Base-by-base conservation (phyloP, 768 basidiomycete species). In the Boletus tylopilopsis region DNA sequence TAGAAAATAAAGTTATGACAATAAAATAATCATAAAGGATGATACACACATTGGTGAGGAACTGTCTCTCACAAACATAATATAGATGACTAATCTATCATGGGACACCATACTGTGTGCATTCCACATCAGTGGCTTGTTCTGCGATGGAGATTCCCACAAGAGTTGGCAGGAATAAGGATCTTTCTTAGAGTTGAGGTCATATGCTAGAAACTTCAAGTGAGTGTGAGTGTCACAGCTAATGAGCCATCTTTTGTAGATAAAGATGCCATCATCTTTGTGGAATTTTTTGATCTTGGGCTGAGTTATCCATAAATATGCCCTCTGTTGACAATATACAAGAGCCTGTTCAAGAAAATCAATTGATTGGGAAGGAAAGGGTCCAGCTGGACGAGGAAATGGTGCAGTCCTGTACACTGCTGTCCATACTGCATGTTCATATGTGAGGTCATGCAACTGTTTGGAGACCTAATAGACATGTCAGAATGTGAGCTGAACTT, bases 401-500 rank as follows among this genome's bases (percentile, higher is more conserved):
- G 15, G n/a, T 19, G 47, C 32, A 12, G 25, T 34, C 5, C n/a
- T n/a, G n/a, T n/a, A n/a, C n/a, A n/a, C n/a, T n/a, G 47, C 21
- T 18, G 3, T 27, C 47, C 47, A 48, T 11, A 34, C 11, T 4
- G 5, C 9, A 16, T 1, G 13, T 8, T 38, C 37, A n/a, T 15
- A 30, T 6, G 29, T 11, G 6, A 30, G 29, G 12, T 30, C 29
- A 41, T 16, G 2, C 18, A 41, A 41, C 24, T 25, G 30, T 9
- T 27, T 48, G 10, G 37, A 47, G 32, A 39, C 27, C 45, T 39
- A n/a, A n/a, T n/a, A n/a, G n/a, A n/a, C n/a, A n/a, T n/a, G n/a
- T n/a, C n/a, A n/a, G n/a, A n/a, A n/a, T n/a, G n/a, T n/a, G n/a
- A n/a, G n/a, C n/a, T n/a, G n/a, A n/a, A n/a, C n/a, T n/a, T n/a